These are phyloP conservation scores for Trichophaea hybrida DNA, from an alignment of 2,329 filamentous ascomycete species.

Conservation along the genomic window DNA sequence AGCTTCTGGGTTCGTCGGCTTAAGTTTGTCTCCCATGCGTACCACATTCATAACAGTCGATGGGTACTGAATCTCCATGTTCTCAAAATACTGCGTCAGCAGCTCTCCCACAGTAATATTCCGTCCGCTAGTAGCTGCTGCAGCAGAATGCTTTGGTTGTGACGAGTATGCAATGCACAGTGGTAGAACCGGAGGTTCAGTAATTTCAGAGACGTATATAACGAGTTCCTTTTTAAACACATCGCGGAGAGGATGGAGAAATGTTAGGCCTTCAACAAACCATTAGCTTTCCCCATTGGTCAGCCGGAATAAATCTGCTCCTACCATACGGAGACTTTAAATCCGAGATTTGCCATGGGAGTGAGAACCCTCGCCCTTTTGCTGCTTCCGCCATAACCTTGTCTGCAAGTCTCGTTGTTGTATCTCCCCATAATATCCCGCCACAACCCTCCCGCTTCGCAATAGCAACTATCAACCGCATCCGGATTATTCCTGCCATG, in stretches of 20 bases:
- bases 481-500: slow-evolving; percentile 53
- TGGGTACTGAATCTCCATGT: slow-evolving; percentile 72
- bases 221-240: slow-evolving; percentile 67
- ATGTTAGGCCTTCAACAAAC: slow-evolving; percentile 23
- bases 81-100: slow-evolving; percentile 75
- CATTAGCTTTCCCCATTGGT: neutral
- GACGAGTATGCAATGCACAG: slow-evolving; percentile 36
- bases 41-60: slow-evolving; percentile 93
- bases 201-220: slow-evolving; percentile 41
- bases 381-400: slow-evolving; percentile 75
- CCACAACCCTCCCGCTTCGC: slow-evolving; percentile 48
- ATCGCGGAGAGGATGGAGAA: slow-evolving; percentile 75
- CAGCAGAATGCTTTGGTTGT: slow-evolving; percentile 30
- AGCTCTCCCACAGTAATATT: slow-evolving; percentile 82
- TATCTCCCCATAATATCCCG: slow-evolving; percentile 68
- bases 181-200: slow-evolving; percentile 24
- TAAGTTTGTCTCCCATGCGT: slow-evolving; percentile 71
- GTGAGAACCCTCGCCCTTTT: slow-evolving; percentile 71
- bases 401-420: slow-evolving; percentile 74
- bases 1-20: slow-evolving; percentile 31
- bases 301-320: neutral
- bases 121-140: slow-evolving; percentile 42
- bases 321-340: slow-evolving; percentile 46
- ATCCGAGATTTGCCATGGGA: slow-evolving; percentile 72
- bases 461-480: slow-evolving; percentile 53